Evolutionary conservation across 2,329 filamentous ascomycete genomes (phyloP).

Genomic region (Scolecobasidium constrictum): DNA sequence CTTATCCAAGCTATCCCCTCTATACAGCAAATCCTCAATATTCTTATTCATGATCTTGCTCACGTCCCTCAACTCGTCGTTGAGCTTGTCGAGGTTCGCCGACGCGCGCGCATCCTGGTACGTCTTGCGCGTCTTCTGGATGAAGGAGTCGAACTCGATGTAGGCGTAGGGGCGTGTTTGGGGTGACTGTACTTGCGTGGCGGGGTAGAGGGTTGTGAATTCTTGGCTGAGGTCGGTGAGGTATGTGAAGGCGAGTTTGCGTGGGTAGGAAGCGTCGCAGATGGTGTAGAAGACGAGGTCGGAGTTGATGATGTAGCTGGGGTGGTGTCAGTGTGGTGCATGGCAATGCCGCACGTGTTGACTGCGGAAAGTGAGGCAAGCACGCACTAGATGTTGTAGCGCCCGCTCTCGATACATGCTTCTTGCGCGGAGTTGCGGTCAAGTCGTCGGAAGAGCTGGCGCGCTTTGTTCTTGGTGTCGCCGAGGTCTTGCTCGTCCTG

Average conservation of each 20-base stretch:
- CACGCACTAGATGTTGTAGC: conserved; percentile 71
- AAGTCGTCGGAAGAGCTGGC: conserved; percentile 79
- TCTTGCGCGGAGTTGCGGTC: conserved; percentile 83
- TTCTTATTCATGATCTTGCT: conserved; percentile 99
- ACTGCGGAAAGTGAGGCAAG: neutral
- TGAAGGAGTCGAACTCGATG: conserved; percentile 97
- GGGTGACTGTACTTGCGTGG: conserved; percentile 61
- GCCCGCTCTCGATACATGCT: conserved; percentile 79
- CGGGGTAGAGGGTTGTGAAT: conserved; percentile 77
- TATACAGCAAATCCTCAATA: conserved; percentile 92
- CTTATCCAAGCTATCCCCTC: conserved; percentile 85
- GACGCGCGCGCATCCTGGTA: conserved; percentile 88
- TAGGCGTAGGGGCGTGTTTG: conserved; percentile 85
- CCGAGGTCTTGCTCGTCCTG: conserved; percentile 63
- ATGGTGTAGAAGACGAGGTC: conserved; percentile 89
- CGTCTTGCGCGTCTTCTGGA: conserved; percentile 80
- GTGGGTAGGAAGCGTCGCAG: conserved; percentile 86
- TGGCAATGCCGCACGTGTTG: neutral
- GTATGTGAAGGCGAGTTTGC: conserved; percentile 97
- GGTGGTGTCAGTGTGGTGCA: neutral
- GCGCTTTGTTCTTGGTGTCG: conserved; percentile 84
- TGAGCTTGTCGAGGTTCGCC: conserved; percentile 88
- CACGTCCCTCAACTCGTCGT: conserved; percentile 94
- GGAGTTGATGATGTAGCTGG: conserved; percentile 71
- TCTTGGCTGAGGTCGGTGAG: conserved; percentile 84